A percentile compares a stretch with the other conserved stretches of the same genome.
Conservation (phyloP, 306 rosid species). For the Ormosia emarginata region DNA sequence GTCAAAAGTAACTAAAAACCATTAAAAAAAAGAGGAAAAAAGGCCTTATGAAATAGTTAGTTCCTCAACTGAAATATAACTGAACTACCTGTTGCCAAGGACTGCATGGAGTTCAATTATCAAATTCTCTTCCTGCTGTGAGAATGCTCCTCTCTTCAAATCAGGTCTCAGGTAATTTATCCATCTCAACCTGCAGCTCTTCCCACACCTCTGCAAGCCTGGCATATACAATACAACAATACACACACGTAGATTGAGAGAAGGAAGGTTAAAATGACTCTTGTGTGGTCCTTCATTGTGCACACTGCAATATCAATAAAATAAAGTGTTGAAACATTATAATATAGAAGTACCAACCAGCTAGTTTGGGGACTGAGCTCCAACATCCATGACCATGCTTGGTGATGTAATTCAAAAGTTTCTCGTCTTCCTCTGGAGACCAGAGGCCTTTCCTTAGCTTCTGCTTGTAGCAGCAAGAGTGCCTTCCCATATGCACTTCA, state of each 20-base stretch:
- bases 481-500: slow-evolving; percentile 83
- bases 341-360: slow-evolving; percentile 35
- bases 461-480: slow-evolving; percentile 97
- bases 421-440: slow-evolving; percentile 99
- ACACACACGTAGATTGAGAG: not conserved
- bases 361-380: slow-evolving; percentile 95
- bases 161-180: slow-evolving; percentile 92
- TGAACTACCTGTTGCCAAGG: slow-evolving; percentile 68
- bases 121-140: slow-evolving; percentile 85
- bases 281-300: not conserved
- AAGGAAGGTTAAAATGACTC: not conserved
- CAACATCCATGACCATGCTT: slow-evolving; percentile 97
- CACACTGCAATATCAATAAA: not conserved
- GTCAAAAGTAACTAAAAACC: not conserved
- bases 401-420: slow-evolving; percentile 77
- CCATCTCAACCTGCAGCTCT: slow-evolving; percentile 95
- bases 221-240: slow-evolving; percentile 5
- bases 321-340: not conserved
- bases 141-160: slow-evolving; percentile 95
- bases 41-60: not conserved
- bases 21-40: not conserved
- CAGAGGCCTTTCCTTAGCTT: slow-evolving; percentile 92
- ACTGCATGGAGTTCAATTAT: slow-evolving; percentile 89
- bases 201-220: slow-evolving; percentile 94
- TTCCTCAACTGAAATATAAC: not conserved